These are phyloP conservation scores for Solanum tarapatanum DNA, from an alignment of 257 asterid genomes.

Conservation along the genomic window DNA sequence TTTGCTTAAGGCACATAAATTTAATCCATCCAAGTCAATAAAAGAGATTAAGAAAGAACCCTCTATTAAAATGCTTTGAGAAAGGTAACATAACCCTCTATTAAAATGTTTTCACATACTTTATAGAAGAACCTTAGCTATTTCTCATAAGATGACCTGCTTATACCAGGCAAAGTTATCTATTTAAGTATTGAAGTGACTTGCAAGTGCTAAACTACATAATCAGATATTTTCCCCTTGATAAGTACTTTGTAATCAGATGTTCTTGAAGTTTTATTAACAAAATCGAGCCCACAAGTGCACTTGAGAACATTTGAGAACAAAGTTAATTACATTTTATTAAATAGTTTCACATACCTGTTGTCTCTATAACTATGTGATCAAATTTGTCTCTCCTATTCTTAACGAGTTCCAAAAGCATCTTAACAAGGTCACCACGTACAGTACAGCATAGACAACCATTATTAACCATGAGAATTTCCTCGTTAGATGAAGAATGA, in stretches of 20 bases:
- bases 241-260: not conserved
- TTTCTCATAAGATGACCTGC: not conserved
- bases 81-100: not conserved
- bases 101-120: not conserved
- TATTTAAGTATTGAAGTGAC: not conserved
- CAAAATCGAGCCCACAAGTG: not conserved
- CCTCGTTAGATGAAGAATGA: slow-evolving; percentile 85
- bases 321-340: not conserved
- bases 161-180: not conserved
- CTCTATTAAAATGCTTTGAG: not conserved
- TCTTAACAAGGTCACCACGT: slow-evolving; percentile 92
- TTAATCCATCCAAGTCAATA: not conserved
- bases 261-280: not conserved
- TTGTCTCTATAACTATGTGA: slow-evolving; percentile 92
- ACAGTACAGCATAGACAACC: slow-evolving; percentile 96
- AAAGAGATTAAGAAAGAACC: not conserved
- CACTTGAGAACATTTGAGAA: not conserved
- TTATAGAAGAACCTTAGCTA: not conserved
- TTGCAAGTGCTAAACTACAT: not conserved
- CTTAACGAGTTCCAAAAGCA: slow-evolving; percentile 90
- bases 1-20: not conserved
- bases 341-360: slow-evolving; percentile 37
- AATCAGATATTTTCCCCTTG: not conserved
- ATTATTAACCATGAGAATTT: slow-evolving; percentile 88
- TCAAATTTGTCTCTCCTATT: slow-evolving; percentile 70